Conservation (phyloP, 1,284 basidiomycete genomes). For the Athelia sp. region DNA sequence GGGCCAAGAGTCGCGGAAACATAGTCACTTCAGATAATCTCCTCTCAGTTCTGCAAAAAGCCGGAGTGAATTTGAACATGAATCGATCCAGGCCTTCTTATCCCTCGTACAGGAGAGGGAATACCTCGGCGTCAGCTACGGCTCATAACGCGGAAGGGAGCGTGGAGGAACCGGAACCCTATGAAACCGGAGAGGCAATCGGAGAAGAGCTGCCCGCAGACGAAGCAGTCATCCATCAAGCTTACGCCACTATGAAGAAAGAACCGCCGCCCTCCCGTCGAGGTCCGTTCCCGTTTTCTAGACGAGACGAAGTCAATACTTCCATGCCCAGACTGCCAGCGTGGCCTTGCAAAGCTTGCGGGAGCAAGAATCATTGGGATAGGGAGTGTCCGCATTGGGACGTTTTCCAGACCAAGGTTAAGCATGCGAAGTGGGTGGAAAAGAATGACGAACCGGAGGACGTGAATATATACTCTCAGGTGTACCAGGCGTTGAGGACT, state of each 20-base stretch:
- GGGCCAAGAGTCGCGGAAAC: neutral
- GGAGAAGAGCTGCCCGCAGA: neutral
- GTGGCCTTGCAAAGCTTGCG: neutral
- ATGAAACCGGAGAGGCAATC: neutral
- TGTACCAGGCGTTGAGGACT: neutral
- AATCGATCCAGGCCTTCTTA: too few species aligned
- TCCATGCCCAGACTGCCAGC: neutral
- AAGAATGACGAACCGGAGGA: neutral
- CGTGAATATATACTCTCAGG: neutral
- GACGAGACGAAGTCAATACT: neutral
- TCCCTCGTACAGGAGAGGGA: too few species aligned
- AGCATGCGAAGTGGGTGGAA: neutral
- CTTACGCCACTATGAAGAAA: neutral
- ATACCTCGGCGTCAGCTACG: too few species aligned
- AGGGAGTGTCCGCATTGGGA: neutral
- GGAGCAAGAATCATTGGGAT: neutral
- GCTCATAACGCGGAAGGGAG: neutral
- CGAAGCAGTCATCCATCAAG: neutral
- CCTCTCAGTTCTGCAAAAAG: neutral
- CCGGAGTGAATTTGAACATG: too few species aligned
- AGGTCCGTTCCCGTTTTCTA: neutral
- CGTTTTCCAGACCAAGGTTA: neutral
- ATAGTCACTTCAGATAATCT: neutral
- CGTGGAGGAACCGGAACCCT: neutral
- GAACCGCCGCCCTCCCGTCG: neutral